Evolutionary conservation across 768 basidiomycete genomes (phyloP).

Genomic region (Lactifluus rugatus): DNA sequence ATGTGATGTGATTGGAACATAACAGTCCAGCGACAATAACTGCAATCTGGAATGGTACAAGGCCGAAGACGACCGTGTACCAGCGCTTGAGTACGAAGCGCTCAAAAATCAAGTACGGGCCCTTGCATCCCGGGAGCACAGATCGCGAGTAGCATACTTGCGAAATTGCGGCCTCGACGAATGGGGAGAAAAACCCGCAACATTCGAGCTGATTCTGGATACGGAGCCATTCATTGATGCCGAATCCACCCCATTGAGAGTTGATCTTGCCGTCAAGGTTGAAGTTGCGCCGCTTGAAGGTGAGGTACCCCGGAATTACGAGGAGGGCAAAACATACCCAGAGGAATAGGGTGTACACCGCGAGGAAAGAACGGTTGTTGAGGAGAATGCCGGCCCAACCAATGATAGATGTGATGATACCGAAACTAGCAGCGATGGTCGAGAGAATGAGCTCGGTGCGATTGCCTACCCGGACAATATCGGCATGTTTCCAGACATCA

Average conservation of each 20-base stretch:
- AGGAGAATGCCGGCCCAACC: slow-evolving; percentile 75
- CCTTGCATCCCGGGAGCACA: slow-evolving; percentile 66
- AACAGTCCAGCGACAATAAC: slow-evolving; percentile 56
- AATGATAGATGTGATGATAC: slow-evolving; percentile 54
- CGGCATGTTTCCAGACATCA: slow-evolving; percentile 58
- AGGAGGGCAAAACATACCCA: slow-evolving; percentile 69
- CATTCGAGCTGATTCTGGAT: slow-evolving; percentile 70
- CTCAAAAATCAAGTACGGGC: slow-evolving; percentile 49
- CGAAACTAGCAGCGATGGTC: slow-evolving; percentile 51
- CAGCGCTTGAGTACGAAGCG: slow-evolving; percentile 44
- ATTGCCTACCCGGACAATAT: slow-evolving; percentile 66
- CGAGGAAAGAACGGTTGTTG: slow-evolving; percentile 77
- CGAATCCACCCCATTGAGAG: slow-evolving; percentile 61
- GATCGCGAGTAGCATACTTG: slow-evolving; percentile 68
- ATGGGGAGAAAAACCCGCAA: slow-evolving; percentile 75
- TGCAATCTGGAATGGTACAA: slow-evolving; percentile 58
- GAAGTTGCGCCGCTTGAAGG: slow-evolving; percentile 65
- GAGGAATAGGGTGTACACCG: slow-evolving; percentile 57
- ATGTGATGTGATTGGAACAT: slow-evolving; percentile 78
- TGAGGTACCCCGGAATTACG: slow-evolving; percentile 66
- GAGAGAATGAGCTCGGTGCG: slow-evolving; percentile 57
- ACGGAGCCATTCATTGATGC: slow-evolving; percentile 47
- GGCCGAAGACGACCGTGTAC: slow-evolving; percentile 54
- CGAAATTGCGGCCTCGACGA: slow-evolving; percentile 67
- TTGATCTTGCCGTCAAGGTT: slow-evolving; percentile 79